These are phyloP conservation scores for Xylariales sp. DNA, from an alignment of 2,329 filamentous ascomycete species.

Conservation along the genomic window DNA sequence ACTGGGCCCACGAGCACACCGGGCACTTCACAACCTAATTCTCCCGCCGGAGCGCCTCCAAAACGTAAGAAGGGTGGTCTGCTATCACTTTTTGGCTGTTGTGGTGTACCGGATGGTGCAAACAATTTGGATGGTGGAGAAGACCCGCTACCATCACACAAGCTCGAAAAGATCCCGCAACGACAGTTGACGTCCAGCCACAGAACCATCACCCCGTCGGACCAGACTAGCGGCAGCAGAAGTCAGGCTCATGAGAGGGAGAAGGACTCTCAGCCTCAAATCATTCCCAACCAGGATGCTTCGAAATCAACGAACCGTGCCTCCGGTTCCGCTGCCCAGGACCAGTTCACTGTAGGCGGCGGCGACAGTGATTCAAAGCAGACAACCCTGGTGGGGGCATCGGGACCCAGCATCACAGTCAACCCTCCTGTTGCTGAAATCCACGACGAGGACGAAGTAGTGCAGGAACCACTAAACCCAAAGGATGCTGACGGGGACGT, in stretches of 20 bases:
- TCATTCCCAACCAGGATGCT: slow-evolving; percentile 23
- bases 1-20: slow-evolving; percentile 47
- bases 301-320: slow-evolving; percentile 38
- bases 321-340: slow-evolving; percentile 42
- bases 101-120: slow-evolving; percentile 57
- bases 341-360: slow-evolving; percentile 38
- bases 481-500: slow-evolving; percentile 56
- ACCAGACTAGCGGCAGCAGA: slow-evolving; percentile 39
- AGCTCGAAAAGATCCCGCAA: slow-evolving; percentile 52
- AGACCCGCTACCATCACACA: slow-evolving; percentile 48
- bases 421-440: slow-evolving; percentile 31
- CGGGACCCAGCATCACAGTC: slow-evolving; percentile 36
- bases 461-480: slow-evolving; percentile 31
- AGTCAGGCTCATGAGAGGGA: slow-evolving; percentile 47
- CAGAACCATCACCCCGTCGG: slow-evolving; percentile 47
- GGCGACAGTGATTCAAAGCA: slow-evolving; percentile 44
- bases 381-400: slow-evolving; percentile 29
- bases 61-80: slow-evolving; percentile 53
- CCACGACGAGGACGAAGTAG: slow-evolving; percentile 30
- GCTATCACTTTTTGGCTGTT: slow-evolving; percentile 61
- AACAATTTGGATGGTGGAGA: slow-evolving; percentile 49
- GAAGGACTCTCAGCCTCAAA: slow-evolving; percentile 25
- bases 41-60: slow-evolving; percentile 41
- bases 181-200: slow-evolving; percentile 51
- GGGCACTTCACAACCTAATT: slow-evolving; percentile 46